Conservation (phyloP, 306 rosid genomes). For the Glycine latifolia region DNA sequence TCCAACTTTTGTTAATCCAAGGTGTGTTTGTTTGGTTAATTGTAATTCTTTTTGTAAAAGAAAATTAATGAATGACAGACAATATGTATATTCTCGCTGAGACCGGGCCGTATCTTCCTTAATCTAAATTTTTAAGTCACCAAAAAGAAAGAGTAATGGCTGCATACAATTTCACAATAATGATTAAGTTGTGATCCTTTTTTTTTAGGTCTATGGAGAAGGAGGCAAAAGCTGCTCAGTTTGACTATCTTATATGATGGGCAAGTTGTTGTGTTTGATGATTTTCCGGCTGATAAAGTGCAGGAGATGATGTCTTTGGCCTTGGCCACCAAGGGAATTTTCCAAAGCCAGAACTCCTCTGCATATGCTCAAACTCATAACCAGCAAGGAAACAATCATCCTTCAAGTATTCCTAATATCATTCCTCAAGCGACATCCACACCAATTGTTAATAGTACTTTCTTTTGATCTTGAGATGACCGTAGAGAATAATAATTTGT, state of each 20-base stretch:
- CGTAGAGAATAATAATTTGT: not conserved
- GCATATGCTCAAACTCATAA: conserved; percentile 39
- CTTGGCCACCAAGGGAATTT: conserved; percentile 57
- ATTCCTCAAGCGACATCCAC: conserved; percentile 47
- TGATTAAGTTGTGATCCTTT: not conserved
- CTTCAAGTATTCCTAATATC: conserved; percentile 32
- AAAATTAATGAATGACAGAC: too few relatives aligned
- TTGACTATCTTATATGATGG: conserved; percentile 88
- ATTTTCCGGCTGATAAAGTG: conserved; percentile 75
- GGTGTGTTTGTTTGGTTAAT: conserved; percentile 37
- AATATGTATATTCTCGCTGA: too few relatives aligned
- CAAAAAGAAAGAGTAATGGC: not conserved
- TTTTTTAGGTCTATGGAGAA: conserved; percentile 38
- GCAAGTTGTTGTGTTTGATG: conserved; percentile 66
- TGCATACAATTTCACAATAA: not conserved
- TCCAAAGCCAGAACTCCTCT: conserved; percentile 40
- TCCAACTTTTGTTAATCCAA: conserved; percentile 28
- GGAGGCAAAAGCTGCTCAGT: conserved; percentile 55
- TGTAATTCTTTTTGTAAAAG: too few relatives aligned
- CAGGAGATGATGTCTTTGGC: conserved; percentile 71
- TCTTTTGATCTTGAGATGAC: not conserved
- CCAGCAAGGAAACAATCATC: not conserved
- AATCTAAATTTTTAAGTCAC: too few relatives aligned
- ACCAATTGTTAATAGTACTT: conserved; percentile 64
- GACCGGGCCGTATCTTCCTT: too few relatives aligned